Base-by-base conservation (phyloP, 2,329 filamentous ascomycete species). In the Mycogone perniciosa region DNA sequence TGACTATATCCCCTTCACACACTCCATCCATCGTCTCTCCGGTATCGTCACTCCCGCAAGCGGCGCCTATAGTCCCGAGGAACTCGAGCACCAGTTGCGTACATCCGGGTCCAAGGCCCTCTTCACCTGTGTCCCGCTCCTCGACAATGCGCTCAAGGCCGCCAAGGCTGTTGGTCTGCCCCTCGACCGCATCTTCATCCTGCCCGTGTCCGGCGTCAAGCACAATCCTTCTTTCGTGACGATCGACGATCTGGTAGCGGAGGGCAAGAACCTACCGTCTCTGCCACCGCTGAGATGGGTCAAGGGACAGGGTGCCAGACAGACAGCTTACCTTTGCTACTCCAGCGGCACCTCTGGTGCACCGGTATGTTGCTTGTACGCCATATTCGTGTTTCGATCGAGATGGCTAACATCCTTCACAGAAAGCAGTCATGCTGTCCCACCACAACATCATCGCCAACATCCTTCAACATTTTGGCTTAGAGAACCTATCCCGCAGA, bases 381-480 rank as follows among this genome's bases (percentile, higher is more conserved):
- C 7, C 39, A 8, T 31, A 43, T 33, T 40, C 37, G 11, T 35
- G 63, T 20, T 20, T 20, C 20, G 20, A 20, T 20, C 20, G 20
- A 20, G 20, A 20, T 20, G 20, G 20, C 45, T 53, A 37, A 53
- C 39, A 31, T 7, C 7, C 27, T 9, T 6, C 46, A 7, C 52
- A 87, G 81, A 89, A 90, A 84, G 88, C 86, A 41, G 88, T 91
- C 48, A 89, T 88, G 83, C 87, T 92, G 53, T 87, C 86, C 4
- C 88, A 92, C 63, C 71, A 71, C 35, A 92, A 92, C 57, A 84
- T 91, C 40, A 91, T 92, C 44, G 80, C 87, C 47, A 92, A 91
- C 62, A 77, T 82, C 0, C 61, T 89, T 43, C 86, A 90, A 63
- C 74, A 84, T 49, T 62, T 61, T 6, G 62, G 74, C 0, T 82